Evolutionary conservation across 768 basidiomycete genomes (phyloP).

Genomic region (Termitomyces sp.): DNA sequence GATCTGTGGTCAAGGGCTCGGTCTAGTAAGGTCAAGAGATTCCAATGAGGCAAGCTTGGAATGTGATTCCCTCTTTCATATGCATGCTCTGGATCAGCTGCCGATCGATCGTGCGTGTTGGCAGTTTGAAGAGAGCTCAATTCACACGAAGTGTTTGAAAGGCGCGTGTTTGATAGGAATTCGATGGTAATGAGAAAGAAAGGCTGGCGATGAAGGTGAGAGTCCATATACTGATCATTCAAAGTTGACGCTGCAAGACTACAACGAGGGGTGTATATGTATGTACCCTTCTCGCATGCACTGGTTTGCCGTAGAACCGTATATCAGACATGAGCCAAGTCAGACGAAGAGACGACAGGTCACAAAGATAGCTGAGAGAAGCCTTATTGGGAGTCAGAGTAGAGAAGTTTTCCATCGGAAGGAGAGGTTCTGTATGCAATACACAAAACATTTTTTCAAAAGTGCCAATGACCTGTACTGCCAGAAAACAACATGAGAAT

Average conservation of each 20-base stretch:
- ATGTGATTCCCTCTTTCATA: neutral
- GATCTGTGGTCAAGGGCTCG: neutral
- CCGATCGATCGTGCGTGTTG: neutral
- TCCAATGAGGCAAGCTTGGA: neutral
- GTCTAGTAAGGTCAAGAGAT: too few species aligned
- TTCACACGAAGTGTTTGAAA: neutral
- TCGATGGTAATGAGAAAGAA: too few species aligned
- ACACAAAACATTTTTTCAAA: too few species aligned
- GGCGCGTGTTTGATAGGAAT: too few species aligned
- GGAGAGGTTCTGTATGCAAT: neutral
- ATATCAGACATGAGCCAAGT: neutral
- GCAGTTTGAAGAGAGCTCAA: neutral
- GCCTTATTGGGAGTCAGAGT: neutral
- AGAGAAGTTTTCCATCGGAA: neutral
- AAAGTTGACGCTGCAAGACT: neutral
- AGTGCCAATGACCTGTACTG: too few species aligned
- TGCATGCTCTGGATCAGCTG: too few species aligned
- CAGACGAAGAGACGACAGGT: neutral
- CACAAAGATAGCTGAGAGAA: neutral
- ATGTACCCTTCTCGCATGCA: neutral
- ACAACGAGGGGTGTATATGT: neutral
- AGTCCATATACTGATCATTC: neutral
- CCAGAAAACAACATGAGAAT: neutral
- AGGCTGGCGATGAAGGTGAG: neutral
- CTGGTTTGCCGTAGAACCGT: too few species aligned